Base-by-base conservation (phyloP, 2,329 filamentous ascomycete species). In the Helotiales sp. region DNA sequence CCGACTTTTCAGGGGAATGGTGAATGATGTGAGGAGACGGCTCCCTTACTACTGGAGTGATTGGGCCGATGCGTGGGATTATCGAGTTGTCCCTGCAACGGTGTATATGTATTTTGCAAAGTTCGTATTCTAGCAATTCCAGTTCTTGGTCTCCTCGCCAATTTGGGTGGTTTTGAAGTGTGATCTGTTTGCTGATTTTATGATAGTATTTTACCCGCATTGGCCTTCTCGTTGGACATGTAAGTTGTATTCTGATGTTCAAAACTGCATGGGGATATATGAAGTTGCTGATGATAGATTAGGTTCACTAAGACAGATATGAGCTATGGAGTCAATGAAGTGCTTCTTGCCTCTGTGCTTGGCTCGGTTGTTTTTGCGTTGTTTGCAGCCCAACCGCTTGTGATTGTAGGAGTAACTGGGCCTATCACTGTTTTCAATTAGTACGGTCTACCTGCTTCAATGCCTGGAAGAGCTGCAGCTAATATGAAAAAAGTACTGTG, bases 51-150 rank as follows among this genome's bases (percentile, higher is more conserved):
- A 96, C 76, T 83, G 81, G 80, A 94, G 90, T 78, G 93, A 97
- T 79, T 96, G 91, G 91, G 83, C 78, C 20, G 93, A 97, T 81
- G 93, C 93, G 1, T 96, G 92, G 92, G 91, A 96, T 77, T 97
- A 97, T 81, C 87, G 93, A 63, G 92, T 97, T 49, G 86, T 97
- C 45, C 93, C 93, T 1, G 92, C 92, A 17, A 96, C 93, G 10
- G 82, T 96, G 32, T 96, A 96, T 80, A 97, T 96, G 92, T 97
- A 96, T 82, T 97, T 96, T 85, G 93, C 93, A 70, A 96, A 96
- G 92, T 95, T 84, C 76, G 84, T 69, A 13, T 74, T n/a, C n/a
- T n/a, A n/a, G n/a, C n/a, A n/a, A n/a, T n/a, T n/a, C n/a, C n/a
- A n/a, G n/a, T n/a, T n/a, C n/a, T n/a, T n/a, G n/a, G n/a, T n/a